Base-by-base conservation (phyloP, 805 yeast species). In the Zygoascus tannicola region DNA sequence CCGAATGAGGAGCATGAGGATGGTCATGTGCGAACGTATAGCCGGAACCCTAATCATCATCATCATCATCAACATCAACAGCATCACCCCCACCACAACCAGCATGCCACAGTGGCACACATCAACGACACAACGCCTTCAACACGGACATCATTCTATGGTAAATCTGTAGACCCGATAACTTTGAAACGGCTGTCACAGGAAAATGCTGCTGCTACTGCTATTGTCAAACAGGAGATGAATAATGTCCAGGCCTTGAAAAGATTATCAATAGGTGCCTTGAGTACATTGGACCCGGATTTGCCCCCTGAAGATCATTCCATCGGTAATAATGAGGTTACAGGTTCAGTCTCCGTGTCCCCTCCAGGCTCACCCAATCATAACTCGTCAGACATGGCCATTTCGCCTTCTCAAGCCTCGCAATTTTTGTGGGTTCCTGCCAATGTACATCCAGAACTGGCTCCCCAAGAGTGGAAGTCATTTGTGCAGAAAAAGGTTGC, bases 391-490 rank as follows among this genome's bases (percentile, higher is more conserved):
- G 3, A 23, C 20, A 16, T 36, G 14, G 36, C 38, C 15, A 38
- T 40, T 10, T 30, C 36, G 22, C 34, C 53, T 15, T 41, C 53
- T 3, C 51, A 51, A 7, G 49, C 56, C 4, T 52, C 56, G 20
- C 47, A 51, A 45, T 64, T 84, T 26, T 66, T 90, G 43, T 90
- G 98, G 98, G 97, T 92, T 1, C 97, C 97, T 0, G 98, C 97
- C 1, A 78, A 77, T 50, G 71, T 86, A 32, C 98, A 92, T 60
- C 97, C 97, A 1, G 90, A 84, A 55, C 74, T 90, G n/a, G 88
- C 94, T 21, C 97, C 97, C 2, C 94, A 85, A 55, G 85, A 84
- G 54, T 68, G 72, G 72, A 59, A 60, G 42, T 50, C 67, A 15
- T 68, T 64, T 54, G 67, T 68, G 19, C 62, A 62, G 45, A 55